Percentiles rank a stretch among this genome's conserved stretches.
Evolutionary conservation across 345 rosid genomes (phyloP).

Genomic region (Barbarea vulgaris): DNA sequence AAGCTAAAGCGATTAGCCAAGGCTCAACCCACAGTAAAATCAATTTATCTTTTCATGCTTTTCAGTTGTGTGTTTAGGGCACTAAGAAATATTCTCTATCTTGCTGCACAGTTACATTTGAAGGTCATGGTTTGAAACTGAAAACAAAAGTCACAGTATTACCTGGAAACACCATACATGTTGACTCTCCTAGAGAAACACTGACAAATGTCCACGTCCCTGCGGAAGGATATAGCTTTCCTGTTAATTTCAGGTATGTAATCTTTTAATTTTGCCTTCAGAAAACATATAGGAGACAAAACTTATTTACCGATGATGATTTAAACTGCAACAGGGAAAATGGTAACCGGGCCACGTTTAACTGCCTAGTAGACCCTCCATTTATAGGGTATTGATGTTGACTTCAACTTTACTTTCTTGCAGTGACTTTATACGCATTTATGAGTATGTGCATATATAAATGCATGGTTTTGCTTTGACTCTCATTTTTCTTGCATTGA

Average conservation of each 20-base stretch:
- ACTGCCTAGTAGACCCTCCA: slow-evolving; percentile 79
- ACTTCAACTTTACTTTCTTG: neutral
- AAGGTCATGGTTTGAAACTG: slow-evolving; percentile 59
- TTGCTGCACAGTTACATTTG: slow-evolving; percentile 57
- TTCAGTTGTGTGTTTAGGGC: neutral
- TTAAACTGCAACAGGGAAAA: slow-evolving; percentile 48
- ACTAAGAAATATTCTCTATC: slow-evolving; percentile 7
- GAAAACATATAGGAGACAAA: neutral
- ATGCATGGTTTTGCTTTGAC: neutral
- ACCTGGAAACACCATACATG: slow-evolving; percentile 52
- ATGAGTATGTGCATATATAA: neutral
- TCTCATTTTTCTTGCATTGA: slow-evolving; percentile 33
- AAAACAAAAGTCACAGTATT: slow-evolving; percentile 68
- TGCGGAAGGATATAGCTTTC: slow-evolving; percentile 66
- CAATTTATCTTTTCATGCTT: slow-evolving; percentile 2
- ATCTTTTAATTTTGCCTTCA: neutral
- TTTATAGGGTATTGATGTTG: slow-evolving; percentile 67
- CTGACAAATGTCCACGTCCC: slow-evolving; percentile 80
- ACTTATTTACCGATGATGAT: slow-evolving; percentile 6
- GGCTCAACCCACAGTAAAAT: slow-evolving; percentile 71
- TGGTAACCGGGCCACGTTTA: slow-evolving; percentile 48
- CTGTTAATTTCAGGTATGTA: slow-evolving; percentile 74
- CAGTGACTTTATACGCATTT: neutral
- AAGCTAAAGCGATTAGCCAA: slow-evolving; percentile 66
- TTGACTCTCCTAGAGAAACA: slow-evolving; percentile 75